phyloP scores from a whole-genome alignment of 768 basidiomycete species.

The Naganishia vishniacii region DNA sequence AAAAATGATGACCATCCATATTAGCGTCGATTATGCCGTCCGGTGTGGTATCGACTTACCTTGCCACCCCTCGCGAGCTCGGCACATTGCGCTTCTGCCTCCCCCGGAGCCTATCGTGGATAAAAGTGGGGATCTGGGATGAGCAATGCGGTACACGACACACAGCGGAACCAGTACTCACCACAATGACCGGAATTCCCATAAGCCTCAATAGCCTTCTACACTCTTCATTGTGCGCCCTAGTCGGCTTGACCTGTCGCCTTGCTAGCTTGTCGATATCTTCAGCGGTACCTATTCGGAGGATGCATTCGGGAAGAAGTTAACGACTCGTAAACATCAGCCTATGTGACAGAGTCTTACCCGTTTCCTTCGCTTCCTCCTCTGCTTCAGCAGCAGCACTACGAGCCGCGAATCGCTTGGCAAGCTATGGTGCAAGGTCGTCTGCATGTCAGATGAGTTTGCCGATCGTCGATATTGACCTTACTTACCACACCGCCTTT shows the following conservation, averaged over 20 bases:
- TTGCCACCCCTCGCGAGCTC: slow-evolving; percentile 95
- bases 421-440: slow-evolving; percentile 57
- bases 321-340: not conserved
- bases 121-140: too few species aligned
- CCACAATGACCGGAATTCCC: slow-evolving; percentile 94
- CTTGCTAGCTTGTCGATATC: slow-evolving; percentile 85
- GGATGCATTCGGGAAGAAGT: not conserved
- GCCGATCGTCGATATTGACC: not conserved
- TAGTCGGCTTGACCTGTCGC: slow-evolving; percentile 88
- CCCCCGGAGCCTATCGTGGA: slow-evolving; percentile 77
- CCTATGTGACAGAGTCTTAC: slow-evolving; percentile 43
- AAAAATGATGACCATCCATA: not conserved
- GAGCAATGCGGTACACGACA: too few species aligned
- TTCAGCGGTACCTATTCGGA: slow-evolving; percentile 65
- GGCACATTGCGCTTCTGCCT: slow-evolving; percentile 98
- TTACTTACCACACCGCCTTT: slow-evolving; percentile 88
- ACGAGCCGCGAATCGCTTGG: slow-evolving; percentile 84
- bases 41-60: slow-evolving; percentile 50
- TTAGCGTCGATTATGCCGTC: not conserved
- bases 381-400: slow-evolving; percentile 91
- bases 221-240: slow-evolving; percentile 94
- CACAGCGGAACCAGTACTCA: too few species aligned
- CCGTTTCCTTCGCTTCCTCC: slow-evolving; percentile 93
- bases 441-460: not conserved
- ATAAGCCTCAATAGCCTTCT: slow-evolving; percentile 77